A percentile compares a stretch with the other conserved stretches of the same genome.
phyloP scores from a whole-genome alignment of 2,329 filamentous ascomycete species.

The Nothomitra cinnamomea region DNA sequence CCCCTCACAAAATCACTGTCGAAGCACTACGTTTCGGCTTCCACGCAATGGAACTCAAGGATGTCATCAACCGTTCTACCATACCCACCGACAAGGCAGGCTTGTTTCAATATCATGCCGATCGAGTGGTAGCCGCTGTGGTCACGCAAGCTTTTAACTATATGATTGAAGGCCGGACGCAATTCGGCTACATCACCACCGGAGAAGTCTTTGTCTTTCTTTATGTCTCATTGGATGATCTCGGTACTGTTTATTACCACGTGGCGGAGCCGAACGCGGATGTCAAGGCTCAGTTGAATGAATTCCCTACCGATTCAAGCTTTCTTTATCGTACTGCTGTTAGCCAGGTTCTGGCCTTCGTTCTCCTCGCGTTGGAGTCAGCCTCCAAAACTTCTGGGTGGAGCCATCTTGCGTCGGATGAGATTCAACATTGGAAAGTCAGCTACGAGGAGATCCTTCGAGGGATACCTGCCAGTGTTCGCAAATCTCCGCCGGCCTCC shows the following conservation, averaged over 20 bases:
- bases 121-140: conserved; percentile 22
- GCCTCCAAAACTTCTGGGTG: conserved; percentile 13
- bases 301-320: conserved; percentile 11
- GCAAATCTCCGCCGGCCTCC: neutral
- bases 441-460: neutral
- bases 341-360: conserved; percentile 18
- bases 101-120: neutral
- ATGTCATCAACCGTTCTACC: conserved; percentile 10
- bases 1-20: conserved; percentile 12
- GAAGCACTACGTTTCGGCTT: conserved; percentile 9
- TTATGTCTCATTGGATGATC: conserved; percentile 17
- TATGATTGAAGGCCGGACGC: conserved; percentile 29
- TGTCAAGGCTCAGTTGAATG: conserved; percentile 15
- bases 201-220: conserved; percentile 29
- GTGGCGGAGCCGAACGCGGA: conserved; percentile 18
- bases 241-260: conserved; percentile 18
- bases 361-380: conserved; percentile 14
- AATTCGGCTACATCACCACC: conserved; percentile 27
- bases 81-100: conserved; percentile 7
- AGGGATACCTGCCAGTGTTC: neutral
- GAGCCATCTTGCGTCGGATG: conserved; percentile 7
- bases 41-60: conserved; percentile 11
- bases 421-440: neutral
- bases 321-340: conserved; percentile 18
- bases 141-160: conserved; percentile 33